Evolutionary conservation across 208 protist genomes (phyloP), one percentile per base, ranked within the genome.

Genomic region (Trypanosoma avium): DNA sequence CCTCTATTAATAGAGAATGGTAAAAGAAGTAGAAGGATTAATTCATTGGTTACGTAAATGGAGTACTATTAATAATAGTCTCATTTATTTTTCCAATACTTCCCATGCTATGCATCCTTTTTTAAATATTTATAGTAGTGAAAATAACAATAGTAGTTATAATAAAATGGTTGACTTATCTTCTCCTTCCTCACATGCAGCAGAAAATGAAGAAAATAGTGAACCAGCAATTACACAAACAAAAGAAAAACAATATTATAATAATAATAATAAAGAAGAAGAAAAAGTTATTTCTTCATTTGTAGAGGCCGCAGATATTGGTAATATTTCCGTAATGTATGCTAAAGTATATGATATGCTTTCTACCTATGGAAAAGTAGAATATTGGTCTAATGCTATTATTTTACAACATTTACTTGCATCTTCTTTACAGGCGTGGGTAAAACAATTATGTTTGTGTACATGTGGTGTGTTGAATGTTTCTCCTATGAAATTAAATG

Each of bases 381-480:
- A 43, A 15, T 65, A 35, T 21, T 72, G 66, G 57, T 62, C 66
- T 3, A 61, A 63, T 36, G 47, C 55, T 22, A 50, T 62, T 24
- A 32, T 79, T 17, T 35, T 79, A 0, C 55, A 69, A 53, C 73
- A 74, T 24, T 52, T 69, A 29, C 62, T 88, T 30, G 79, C 69
- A 65, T 69, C 75, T 3, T 76, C 81, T 26, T 32, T 86, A 33
- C 67, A 58, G 10, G 72, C 70, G 42, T 91, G 85, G 85, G 63
- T 79, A 3, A 54, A 75, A 15, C 79, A 84, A 40, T 24, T 91
- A 53, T 83, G 72, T 33, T 45, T 46, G 38, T 76, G 74, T 24
- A 86, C 73, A 12, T 60, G 68, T 26, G 67, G 58, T 9, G 59
- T 49, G 0, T 45, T 91, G 2, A n/a, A 10, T 6, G 56, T 82